These are phyloP conservation scores for Cokeromyces recurvatus DNA, from an alignment of 371 early-diverging fungal species.

Conservation along the genomic window DNA sequence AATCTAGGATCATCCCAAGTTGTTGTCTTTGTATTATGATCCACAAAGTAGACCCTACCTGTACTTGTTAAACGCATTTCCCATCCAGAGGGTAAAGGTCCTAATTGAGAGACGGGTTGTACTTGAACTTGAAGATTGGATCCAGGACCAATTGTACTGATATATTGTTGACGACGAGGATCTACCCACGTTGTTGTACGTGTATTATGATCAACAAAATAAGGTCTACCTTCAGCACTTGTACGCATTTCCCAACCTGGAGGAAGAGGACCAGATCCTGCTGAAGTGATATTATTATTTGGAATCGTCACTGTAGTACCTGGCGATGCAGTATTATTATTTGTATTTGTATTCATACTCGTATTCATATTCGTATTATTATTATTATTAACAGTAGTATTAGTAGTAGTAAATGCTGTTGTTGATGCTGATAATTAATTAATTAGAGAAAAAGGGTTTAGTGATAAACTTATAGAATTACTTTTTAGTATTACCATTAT, in stretches of 20 bases:
- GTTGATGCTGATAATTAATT: too few species aligned
- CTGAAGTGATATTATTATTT: slow-evolving; percentile 56
- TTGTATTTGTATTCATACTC: not conserved
- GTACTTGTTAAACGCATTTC: slow-evolving; percentile 93
- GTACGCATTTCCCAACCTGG: slow-evolving; percentile 91
- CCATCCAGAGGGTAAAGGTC: slow-evolving; percentile 95
- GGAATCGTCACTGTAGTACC: slow-evolving; percentile 27
- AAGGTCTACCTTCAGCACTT: slow-evolving; percentile 89
- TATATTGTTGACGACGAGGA: slow-evolving; percentile 74
- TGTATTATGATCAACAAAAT: slow-evolving; percentile 98
- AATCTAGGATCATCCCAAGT: slow-evolving; percentile 97
- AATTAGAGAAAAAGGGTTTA: too few species aligned
- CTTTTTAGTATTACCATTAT: too few species aligned
- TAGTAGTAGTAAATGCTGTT: too few species aligned
- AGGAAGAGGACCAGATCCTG: slow-evolving; percentile 85
- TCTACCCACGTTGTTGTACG: slow-evolving; percentile 97
- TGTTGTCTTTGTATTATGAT: slow-evolving; percentile 89
- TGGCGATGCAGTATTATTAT: not conserved
- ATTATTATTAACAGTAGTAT: too few species aligned
- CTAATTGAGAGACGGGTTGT: slow-evolving; percentile 74
- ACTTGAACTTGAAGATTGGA: slow-evolving; percentile 59
- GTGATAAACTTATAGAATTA: too few species aligned
- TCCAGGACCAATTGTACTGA: slow-evolving; percentile 51
- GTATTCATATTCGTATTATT: too few species aligned
- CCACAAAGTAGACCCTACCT: slow-evolving; percentile 90